Conservation (phyloP, 2,329 filamentous ascomycete species). For the Tolypocladium paradoxum region DNA sequence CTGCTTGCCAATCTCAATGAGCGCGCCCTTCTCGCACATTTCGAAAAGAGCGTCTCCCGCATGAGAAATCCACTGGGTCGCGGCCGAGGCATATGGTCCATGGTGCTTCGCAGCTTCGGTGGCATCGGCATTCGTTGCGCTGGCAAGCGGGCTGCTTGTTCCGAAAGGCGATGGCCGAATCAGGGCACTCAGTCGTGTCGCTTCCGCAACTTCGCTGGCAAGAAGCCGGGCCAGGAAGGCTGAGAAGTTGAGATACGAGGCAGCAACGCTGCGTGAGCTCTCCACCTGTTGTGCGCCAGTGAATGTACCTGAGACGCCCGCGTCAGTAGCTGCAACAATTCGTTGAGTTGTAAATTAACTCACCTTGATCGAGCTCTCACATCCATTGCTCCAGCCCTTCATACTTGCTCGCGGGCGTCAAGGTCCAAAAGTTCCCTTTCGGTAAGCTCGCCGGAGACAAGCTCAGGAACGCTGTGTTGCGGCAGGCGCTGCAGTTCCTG, state of each 20-base stretch:
- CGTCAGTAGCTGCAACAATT: neutral
- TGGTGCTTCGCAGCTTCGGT: neutral
- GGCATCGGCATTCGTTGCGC: neutral
- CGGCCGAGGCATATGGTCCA: neutral
- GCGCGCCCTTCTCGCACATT: neutral
- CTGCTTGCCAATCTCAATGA: neutral
- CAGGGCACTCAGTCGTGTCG: neutral
- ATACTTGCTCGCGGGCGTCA: neutral
- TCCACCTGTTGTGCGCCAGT: neutral
- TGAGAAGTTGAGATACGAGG: constrained; percentile 1
- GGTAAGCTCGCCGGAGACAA: neutral
- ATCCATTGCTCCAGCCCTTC: neutral
- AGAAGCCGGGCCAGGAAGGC: constrained; percentile 1
- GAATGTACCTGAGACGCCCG: neutral
- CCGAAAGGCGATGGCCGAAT: constrained; percentile 1
- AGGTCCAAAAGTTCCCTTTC: neutral
- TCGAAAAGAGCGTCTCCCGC: neutral
- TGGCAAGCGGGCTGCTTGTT: neutral
- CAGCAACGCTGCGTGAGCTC: neutral
- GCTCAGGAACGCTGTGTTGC: neutral
- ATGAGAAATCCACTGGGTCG: constrained; percentile 1
- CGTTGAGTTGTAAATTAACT: too few relatives aligned
- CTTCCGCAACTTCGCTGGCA: neutral
- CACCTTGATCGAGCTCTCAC: neutral
- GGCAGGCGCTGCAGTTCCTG: constrained; percentile 1